Conservation (phyloP, 495 filamentous ascomycete genomes). For the Lepidopterella palustris region DNA sequence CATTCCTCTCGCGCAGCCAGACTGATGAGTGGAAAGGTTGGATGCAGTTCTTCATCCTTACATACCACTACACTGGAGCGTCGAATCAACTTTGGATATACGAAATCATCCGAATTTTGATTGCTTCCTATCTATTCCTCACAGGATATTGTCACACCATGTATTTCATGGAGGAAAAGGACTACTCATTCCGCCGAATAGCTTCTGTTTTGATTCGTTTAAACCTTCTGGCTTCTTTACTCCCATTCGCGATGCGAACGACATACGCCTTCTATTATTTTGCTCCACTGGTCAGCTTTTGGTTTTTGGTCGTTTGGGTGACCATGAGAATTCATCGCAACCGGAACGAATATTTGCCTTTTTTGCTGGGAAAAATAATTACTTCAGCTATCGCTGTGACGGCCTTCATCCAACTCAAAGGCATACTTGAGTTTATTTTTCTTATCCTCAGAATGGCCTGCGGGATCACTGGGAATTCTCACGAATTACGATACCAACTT, state of each 20-base stretch:
- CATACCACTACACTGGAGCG: constrained; percentile 53
- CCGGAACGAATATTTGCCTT: constrained; percentile 39
- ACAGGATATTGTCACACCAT: constrained; percentile 54
- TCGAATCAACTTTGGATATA: constrained; percentile 49
- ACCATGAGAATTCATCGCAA: constrained; percentile 41
- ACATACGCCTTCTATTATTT: constrained; percentile 56
- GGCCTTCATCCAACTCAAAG: constrained; percentile 39
- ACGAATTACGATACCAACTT: constrained; percentile 43
- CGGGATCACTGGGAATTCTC: constrained; percentile 41
- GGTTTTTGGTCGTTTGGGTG: constrained; percentile 51
- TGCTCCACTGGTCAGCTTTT: constrained; percentile 52
- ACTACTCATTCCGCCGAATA: constrained; percentile 50
- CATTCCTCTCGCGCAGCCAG: constrained; percentile 48
- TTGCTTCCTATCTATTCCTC: constrained; percentile 57
- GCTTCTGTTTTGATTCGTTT: constrained; percentile 46
- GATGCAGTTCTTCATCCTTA: constrained; percentile 54
- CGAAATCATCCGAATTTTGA: constrained; percentile 46
- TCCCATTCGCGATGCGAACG: constrained; percentile 54
- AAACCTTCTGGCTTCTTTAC: constrained; percentile 48
- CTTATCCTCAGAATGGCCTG: constrained; percentile 34
- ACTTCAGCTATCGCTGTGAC: constrained; percentile 41
- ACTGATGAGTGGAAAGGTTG: constrained; percentile 61
- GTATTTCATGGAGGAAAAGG: constrained; percentile 47
- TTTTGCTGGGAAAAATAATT: constrained; percentile 46
- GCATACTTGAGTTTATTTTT: constrained; percentile 42